Evolutionary conservation across 768 basidiomycete species (phyloP), one percentile per base, ranked within the genome.

Genomic region (Royoungia palumana): DNA sequence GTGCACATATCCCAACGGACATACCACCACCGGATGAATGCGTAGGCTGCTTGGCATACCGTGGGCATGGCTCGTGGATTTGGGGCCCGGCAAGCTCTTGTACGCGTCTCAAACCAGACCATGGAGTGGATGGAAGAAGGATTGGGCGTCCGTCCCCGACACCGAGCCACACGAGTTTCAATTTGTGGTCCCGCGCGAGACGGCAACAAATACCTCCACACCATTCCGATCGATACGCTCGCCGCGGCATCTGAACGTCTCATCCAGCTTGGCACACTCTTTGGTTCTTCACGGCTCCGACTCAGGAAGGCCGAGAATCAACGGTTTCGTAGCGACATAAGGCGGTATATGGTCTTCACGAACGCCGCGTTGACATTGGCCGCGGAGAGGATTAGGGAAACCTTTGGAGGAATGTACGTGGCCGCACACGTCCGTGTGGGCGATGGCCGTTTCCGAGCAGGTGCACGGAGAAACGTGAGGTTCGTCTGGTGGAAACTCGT

Each of bases 231-330:
- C 10, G 54, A 53, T 3, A 30, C 11, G n/a, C 61, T 62, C 25
- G 47, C 45, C 0, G 44, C 17, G 0, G 41, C 35, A 3, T 30
- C 58, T 0, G 70, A 79, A 49, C 78, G 74, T 9, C 75, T 92
- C 21, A 59, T 93, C 16, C 80, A 85, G 48, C 59, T 92, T 14
- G 89, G 89, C 9, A 82, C 83, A 0, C 74, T 91, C 2, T 91
- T 91, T 66, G 88, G 87, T 6, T 83, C 87, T 1, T 81, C 82
- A 2, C 78, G 90, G 9, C 68, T 91, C 3, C 74, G 76, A 21
- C 71, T 89, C 0, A 72, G 68, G 17, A 57, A 70, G 25, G 55
- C 59, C 10, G 57, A 58, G 12, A 75, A 80, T 53, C 59, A 70
- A 42, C 62, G 59, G 12, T 57, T 80, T 22, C 79, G 82, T 2